phyloP scores from a whole-genome alignment of 176 grass and related monocot genomes.

The Bolboschoenus planiculmis region DNA sequence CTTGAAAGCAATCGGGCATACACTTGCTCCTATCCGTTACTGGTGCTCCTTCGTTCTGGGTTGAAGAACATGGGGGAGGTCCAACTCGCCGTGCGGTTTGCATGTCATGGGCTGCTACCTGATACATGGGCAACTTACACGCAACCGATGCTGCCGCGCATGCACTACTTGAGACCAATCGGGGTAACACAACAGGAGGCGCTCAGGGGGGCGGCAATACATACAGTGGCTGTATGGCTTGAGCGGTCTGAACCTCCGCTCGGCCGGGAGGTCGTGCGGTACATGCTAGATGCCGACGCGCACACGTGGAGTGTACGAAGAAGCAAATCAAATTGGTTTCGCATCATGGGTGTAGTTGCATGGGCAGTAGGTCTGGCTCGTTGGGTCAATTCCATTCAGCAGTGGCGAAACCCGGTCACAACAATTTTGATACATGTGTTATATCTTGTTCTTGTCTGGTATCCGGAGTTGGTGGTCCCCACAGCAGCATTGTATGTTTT shows the following conservation, averaged over 20 bases:
- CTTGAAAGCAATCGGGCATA: conserved; percentile 83
- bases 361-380: conserved; percentile 87
- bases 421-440: conserved; percentile 67
- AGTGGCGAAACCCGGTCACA: conserved; percentile 65
- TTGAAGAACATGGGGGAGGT: conserved; percentile 97
- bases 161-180: conserved; percentile 91
- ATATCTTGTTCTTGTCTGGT: conserved; percentile 20
- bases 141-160: conserved; percentile 68
- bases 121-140: conserved; percentile 84
- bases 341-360: conserved; percentile 91
- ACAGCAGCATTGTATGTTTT: conserved; percentile 86
- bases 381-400: conserved; percentile 65
- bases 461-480: conserved; percentile 88
- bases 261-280: conserved; percentile 69
- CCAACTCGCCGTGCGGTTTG: conserved; percentile 85
- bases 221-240: conserved; percentile 61
- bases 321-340: conserved; percentile 98
- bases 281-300: conserved; percentile 80
- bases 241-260: conserved; percentile 76
- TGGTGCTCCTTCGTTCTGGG: conserved; percentile 70
- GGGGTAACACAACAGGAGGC: conserved; percentile 84
- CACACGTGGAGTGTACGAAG: conserved; percentile 87
- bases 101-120: conserved; percentile 46
- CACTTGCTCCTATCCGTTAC: conserved; percentile 67
- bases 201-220: conserved; percentile 64